phyloP scores from a whole-genome alignment of 345 rosid species.

The Populus simonii region DNA sequence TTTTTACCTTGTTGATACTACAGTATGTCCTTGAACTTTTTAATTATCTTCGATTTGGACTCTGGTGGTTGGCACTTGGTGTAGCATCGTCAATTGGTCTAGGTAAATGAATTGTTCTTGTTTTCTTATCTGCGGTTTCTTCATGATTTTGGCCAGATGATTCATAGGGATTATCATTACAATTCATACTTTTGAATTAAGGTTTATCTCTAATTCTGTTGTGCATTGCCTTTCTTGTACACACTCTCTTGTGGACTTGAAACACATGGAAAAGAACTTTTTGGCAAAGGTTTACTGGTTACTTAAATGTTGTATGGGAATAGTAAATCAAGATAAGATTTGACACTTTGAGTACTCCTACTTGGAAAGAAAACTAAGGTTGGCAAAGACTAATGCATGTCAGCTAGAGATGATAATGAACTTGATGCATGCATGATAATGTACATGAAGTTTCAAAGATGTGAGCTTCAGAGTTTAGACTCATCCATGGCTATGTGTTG shows the following conservation, averaged over 20 bases:
- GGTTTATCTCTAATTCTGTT: not conserved
- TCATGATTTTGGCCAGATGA: not conserved
- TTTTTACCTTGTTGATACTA: conserved; percentile 6
- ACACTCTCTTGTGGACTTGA: not conserved
- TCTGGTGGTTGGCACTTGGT: conserved; percentile 96
- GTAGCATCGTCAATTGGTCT: conserved; percentile 99
- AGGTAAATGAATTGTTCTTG: conserved; percentile 50
- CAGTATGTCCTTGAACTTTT: conserved; percentile 83
- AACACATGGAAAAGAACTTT: not conserved
- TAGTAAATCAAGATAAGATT: not conserved
- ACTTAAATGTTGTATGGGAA: not conserved
- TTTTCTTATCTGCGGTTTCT: not conserved
- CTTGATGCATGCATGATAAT: too few relatives aligned
- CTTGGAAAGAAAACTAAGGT: not conserved
- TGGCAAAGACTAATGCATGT: not conserved
- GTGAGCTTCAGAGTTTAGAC: not conserved
- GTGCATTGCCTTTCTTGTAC: not conserved
- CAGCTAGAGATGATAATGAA: not conserved
- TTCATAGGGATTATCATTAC: not conserved
- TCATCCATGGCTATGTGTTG: not conserved
- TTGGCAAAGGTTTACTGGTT: not conserved
- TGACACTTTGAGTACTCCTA: not conserved
- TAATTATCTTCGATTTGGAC: conserved; percentile 56
- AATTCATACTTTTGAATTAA: not conserved
- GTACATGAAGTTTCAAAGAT: not conserved